Conservation (phyloP, 2,329 filamentous ascomycete genomes). For the Dothidotthia symphoricarpi region DNA sequence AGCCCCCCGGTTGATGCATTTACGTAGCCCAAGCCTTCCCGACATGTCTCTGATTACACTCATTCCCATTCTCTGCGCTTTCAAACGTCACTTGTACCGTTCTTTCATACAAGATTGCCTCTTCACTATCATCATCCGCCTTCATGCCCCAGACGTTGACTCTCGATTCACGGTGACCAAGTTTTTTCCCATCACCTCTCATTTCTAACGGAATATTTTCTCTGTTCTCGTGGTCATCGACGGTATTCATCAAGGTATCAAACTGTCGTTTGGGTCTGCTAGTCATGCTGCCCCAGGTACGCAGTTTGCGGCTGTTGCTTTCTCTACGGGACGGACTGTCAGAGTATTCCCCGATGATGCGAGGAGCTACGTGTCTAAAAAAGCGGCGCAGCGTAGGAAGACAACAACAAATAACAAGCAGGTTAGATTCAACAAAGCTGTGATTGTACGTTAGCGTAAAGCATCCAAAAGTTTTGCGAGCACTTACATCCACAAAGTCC, state of each 20-base stretch:
- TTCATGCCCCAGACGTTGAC: constrained; percentile 3
- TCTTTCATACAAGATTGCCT: constrained; percentile 20
- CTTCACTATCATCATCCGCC: constrained; percentile 16
- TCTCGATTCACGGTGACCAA: constrained; percentile 2
- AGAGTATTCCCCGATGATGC: constrained; percentile 12
- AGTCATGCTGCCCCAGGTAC: constrained; percentile 10
- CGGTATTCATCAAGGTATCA: constrained; percentile 18
- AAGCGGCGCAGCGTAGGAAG: constrained; percentile 45
- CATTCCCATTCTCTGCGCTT: no score
- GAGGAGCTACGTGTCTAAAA: constrained; percentile 41
- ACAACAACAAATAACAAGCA: constrained; percentile 45
- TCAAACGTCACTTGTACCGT: constrained; percentile 19
- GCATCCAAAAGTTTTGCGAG: not conserved
- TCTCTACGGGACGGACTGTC: not conserved
- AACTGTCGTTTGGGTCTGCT: constrained; percentile 12
- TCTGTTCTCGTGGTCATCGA: constrained; percentile 6
- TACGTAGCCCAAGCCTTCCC: not conserved
- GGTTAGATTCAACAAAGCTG: constrained; percentile 43
- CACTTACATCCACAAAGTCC: constrained; percentile 3
- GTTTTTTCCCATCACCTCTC: not conserved
- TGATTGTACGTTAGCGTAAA: not conserved
- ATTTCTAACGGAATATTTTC: constrained; percentile 10
- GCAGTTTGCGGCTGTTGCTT: constrained; percentile 5
- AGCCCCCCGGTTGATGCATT: not conserved
- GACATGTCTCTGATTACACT: not conserved